Evolutionary conservation across 1,284 basidiomycete genomes (phyloP).

Genomic region (Farysia itapuensis): DNA sequence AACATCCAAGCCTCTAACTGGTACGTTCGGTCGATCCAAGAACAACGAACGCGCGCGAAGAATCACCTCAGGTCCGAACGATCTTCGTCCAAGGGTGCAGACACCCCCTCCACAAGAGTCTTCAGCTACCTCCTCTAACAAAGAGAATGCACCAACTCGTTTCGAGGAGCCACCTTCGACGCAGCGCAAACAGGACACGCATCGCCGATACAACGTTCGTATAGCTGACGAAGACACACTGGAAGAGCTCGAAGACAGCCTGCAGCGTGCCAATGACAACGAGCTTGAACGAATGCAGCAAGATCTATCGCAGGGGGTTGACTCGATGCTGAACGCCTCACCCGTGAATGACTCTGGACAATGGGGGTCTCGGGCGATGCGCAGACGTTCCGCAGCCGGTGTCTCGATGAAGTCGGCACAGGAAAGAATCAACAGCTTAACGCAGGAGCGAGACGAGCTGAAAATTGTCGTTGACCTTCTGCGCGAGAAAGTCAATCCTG

Average conservation of each 20-base stretch:
- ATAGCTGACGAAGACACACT: conserved; percentile 40
- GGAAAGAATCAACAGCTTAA: conserved; percentile 54
- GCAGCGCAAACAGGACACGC: conserved; percentile 35
- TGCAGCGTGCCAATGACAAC: conserved; percentile 30
- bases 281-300: conserved; percentile 38
- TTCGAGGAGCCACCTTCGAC: conserved; percentile 31
- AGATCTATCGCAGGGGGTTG: conserved; percentile 37
- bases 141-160: conserved; percentile 16
- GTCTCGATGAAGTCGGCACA: conserved; percentile 54
- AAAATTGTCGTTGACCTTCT: conserved; percentile 57
- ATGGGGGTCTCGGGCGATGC: conserved; percentile 50
- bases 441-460: conserved; percentile 55
- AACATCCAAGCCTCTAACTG: conserved; percentile 18
- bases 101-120: conserved; percentile 26
- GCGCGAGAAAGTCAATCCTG: conserved; percentile 51
- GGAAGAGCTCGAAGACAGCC: conserved; percentile 42
- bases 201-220: conserved; percentile 35
- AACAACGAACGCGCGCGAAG: conserved; percentile 27
- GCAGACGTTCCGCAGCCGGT: conserved; percentile 43
- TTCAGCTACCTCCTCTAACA: conserved; percentile 16
- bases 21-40: conserved; percentile 17
- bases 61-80: conserved; percentile 22
- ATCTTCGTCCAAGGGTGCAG: conserved; percentile 14
- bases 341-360: conserved; percentile 37
- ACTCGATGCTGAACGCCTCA: conserved; percentile 25